Evolutionary conservation across 805 yeast species (phyloP).

Genomic region (Nakazawaea populi): DNA sequence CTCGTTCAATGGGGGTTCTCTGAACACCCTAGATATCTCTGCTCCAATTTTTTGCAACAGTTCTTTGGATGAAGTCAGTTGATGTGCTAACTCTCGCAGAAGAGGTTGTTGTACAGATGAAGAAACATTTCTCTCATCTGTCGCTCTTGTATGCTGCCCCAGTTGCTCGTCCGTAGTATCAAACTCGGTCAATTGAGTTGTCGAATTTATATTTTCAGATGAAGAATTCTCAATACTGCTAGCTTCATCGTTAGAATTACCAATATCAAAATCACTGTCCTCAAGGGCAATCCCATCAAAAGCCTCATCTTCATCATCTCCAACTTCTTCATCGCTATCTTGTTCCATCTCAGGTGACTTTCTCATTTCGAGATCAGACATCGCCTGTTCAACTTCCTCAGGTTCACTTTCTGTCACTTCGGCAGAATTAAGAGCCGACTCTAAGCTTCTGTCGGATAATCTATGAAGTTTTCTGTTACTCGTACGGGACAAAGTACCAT

Average conservation of each 20-base stretch:
- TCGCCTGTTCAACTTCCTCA: constrained; percentile 1
- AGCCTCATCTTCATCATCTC: not conserved
- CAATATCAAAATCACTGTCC: constrained; percentile 10
- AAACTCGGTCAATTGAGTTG: constrained; percentile 12
- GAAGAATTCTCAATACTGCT: not conserved
- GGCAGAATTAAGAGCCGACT: constrained; percentile 12
- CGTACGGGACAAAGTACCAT: not conserved
- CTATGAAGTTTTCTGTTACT: not conserved
- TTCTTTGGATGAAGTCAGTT: constrained; percentile 12
- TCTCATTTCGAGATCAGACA: constrained; percentile 7
- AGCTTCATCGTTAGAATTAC: constrained; percentile 2
- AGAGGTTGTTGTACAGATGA: no score
- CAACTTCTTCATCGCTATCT: not conserved
- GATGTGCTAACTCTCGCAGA: no score
- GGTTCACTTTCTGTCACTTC: constrained; percentile 10
- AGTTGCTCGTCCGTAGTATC: not conserved
- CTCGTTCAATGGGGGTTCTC: not conserved
- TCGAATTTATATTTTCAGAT: constrained; percentile 4
- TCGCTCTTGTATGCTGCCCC: not conserved
- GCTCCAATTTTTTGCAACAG: not conserved
- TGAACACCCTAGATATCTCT: constrained; percentile 3
- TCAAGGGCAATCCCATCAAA: constrained; percentile 1
- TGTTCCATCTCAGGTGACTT: constrained; percentile 10
- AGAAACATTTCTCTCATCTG: no score
- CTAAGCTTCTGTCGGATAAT: not conserved